Conservation (phyloP, 148 eudicot species). For the Chenopodium suecicum region DNA sequence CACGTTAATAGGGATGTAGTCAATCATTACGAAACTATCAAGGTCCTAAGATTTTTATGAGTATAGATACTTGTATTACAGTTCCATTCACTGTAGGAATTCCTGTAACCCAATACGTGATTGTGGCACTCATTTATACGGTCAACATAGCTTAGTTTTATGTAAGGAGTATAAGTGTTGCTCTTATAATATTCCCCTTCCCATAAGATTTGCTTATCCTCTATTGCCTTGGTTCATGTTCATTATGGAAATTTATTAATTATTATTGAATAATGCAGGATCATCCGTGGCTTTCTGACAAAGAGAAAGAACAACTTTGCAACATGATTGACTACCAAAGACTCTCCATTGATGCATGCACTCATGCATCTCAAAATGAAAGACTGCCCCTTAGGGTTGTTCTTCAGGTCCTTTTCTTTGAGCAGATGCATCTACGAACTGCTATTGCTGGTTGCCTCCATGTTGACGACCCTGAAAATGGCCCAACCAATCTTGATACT, state of each 20-base stretch:
- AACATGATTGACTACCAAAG: constrained; percentile 74
- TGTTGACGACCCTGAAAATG: constrained; percentile 45
- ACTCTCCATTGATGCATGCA: constrained; percentile 94
- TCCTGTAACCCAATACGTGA: background rate
- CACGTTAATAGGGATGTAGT: background rate
- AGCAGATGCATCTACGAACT: constrained; percentile 80
- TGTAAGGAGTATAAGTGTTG: background rate
- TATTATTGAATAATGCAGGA: constrained; percentile 48
- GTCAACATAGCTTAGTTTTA: background rate
- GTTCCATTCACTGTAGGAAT: background rate
- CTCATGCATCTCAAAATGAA: constrained; percentile 92
- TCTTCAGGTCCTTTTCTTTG: constrained; percentile 89
- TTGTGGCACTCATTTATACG: background rate
- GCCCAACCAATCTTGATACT: constrained; percentile 34
- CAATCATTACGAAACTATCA: background rate
- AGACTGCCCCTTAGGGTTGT: constrained; percentile 78
- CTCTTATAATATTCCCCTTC: background rate
- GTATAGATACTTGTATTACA: background rate
- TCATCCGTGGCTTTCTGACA: constrained; percentile 82
- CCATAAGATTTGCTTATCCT: background rate
- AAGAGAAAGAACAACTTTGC: constrained; percentile 83
- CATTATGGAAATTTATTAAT: background rate
- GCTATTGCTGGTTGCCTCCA: constrained; percentile 72
- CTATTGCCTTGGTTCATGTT: background rate
- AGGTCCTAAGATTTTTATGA: background rate